phyloP scores from a whole-genome alignment of 208 protist species.

The Acanthamoeba triangularis region DNA sequence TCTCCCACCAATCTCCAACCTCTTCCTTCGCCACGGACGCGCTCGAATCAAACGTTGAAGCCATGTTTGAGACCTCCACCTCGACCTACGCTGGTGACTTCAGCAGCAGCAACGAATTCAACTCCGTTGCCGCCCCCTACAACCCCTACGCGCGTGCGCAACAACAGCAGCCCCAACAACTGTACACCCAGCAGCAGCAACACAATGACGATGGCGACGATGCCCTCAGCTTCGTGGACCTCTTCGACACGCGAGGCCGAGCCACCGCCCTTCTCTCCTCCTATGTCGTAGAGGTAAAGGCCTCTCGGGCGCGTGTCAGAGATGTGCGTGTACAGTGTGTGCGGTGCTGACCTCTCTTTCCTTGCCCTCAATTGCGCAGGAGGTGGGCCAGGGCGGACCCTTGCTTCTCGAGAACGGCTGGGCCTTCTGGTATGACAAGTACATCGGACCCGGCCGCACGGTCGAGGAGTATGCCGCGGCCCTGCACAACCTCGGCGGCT shows the following conservation, averaged over 20 bases:
- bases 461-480: background rate
- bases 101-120: background rate
- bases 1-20: background rate
- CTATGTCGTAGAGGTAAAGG: background rate
- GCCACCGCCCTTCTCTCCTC: background rate
- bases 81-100: background rate
- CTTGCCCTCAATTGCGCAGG: background rate
- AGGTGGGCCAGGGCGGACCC: background rate
- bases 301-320: background rate
- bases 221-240: background rate
- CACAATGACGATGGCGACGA: background rate
- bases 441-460: conserved; percentile 28
- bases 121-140: background rate
- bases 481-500: conserved; percentile 13
- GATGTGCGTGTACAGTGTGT: too few relatives aligned
- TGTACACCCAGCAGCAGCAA: background rate
- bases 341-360: background rate
- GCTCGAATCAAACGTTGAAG: background rate
- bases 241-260: background rate
- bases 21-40: background rate
- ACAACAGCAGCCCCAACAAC: background rate
- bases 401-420: background rate
- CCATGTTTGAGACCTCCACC: background rate
- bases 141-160: background rate
- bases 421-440: conserved; percentile 39